These are phyloP conservation scores for Prinsepia uniflora DNA, from an alignment of 306 rosid species.

Conservation along the genomic window DNA sequence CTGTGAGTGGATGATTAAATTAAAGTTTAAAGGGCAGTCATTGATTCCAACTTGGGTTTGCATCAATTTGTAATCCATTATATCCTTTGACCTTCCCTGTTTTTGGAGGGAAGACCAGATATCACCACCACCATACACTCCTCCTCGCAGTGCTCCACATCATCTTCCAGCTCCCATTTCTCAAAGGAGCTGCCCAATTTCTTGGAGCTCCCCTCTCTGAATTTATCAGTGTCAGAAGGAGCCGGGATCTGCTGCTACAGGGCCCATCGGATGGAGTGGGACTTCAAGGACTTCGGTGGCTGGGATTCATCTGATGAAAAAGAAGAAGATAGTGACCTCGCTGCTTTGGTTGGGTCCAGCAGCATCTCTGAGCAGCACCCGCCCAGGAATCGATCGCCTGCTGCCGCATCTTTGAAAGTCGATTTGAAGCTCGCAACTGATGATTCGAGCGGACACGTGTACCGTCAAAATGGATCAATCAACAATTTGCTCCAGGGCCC, in stretches of 20 bases:
- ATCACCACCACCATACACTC: background rate
- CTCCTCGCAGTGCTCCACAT: no score
- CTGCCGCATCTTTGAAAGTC: background rate
- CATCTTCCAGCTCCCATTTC: conserved; percentile 12
- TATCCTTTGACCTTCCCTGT: conserved; percentile 25
- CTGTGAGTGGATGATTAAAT: background rate
- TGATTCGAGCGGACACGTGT: background rate
- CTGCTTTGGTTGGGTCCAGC: conserved; percentile 23
- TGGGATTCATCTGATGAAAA: conserved; percentile 53
- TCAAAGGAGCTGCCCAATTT: conserved; percentile 29
- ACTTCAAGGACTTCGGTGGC: conserved; percentile 49
- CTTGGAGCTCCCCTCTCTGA: conserved; percentile 29
- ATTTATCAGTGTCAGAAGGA: background rate
- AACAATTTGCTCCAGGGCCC: background rate
- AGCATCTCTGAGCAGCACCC: conserved; percentile 14
- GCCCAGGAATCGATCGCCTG: conserved; percentile 7
- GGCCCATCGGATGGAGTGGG: conserved; percentile 67
- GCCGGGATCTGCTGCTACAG: no score
- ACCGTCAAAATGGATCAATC: no score
- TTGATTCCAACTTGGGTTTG: conserved; percentile 22
- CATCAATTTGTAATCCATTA: conserved; percentile 6
- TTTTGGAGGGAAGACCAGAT: conserved; percentile 28
- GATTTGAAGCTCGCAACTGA: conserved; percentile 9
- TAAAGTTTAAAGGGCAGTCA: conserved; percentile 27
- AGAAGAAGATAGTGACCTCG: conserved; percentile 22